Base-by-base conservation (phyloP, 495 filamentous ascomycete genomes). In the Arthonia radiata region DNA sequence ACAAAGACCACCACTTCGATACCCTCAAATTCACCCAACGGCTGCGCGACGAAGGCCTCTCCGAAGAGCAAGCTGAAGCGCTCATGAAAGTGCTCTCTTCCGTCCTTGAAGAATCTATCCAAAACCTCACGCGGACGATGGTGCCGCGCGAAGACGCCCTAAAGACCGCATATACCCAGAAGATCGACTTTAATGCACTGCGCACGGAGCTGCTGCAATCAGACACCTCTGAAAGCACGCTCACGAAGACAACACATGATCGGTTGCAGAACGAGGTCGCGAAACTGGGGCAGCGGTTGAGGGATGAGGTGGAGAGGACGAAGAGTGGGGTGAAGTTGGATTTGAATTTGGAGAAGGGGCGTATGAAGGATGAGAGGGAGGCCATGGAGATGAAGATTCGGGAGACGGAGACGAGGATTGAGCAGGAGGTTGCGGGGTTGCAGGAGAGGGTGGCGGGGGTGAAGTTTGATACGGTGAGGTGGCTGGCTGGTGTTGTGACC, bases 161-260 rank as follows among this genome's bases (percentile, higher is more conserved):
- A 33, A 70, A 70, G 33, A 71, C 78, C 4, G 89, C 79, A 2
- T 99, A 99, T 51, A 91, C 81, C 0, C 89, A 94, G 43, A 94
- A 94, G 49, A 89, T 99, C 30, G 86, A 99, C 52, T 94, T 99
- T 40, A 79, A 86, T n/a, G 92, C 94, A 56, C 67, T 94, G 12
- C 79, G 86, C 43, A 83, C 78, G 15, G 86, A 99, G 48, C 66
- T 99, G 2, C 64, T 90, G 0, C 75, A 75, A 6, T 66, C 80
- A 3, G 89, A 99, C 50, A 80, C 73, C 23, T 81, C 75, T 25
- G 86, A 99, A 52, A 67, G 72, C 2, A 70, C 74, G 37, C 67
- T 83, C 13, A 91, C 89, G 5, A 75, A 75, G 17, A 71, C 74
- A 3, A 76, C 79, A 4, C 81, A 99, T 48, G 86, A 99, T 48